Evolutionary conservation across 1,284 basidiomycete species (phyloP), one percentile per base, ranked within the genome.

Genomic region (Stereum hirsutum): DNA sequence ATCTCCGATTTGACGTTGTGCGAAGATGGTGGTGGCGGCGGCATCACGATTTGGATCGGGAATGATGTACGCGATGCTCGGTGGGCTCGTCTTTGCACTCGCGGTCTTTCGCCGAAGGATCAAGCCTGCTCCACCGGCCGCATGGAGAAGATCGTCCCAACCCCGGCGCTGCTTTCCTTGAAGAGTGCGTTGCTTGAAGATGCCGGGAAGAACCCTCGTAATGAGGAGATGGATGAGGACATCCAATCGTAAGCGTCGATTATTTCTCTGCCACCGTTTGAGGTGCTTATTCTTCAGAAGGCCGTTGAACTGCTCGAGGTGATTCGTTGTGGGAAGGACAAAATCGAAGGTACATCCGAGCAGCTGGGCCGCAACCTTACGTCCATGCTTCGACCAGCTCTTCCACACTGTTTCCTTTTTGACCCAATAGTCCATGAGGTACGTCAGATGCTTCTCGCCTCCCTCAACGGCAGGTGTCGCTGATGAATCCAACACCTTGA

Each of bases 251-350:
- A 64, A 52, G 1, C 58, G 49, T 8, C 45, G 45, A 2, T 62
- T 57, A 11, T 48, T 53, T 23, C 52, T 54, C 33, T 59, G 56
- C 51, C 50, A 57, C 17, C 48, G 46, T 0, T 30, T 48, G 2
- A 66, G 25, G 40, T 64, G 50, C 32, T 56, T 60, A 8, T 48
- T 32, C 47, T 68, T 67, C 2, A 68, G 48, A 4, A 59, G 41
- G 6, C 56, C 50, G 40, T 68, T 68, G 49, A 69, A 66, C 0
- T 61, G 58, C 44, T 69, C 63, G 0, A 68, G 57, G 44, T 66
- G 63, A 39, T 67, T 68, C 25, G 64, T 68, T 1, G 65, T 68
- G 0, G 61, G 53, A 17, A 65, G 40, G 6, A 67, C 54, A 10
- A 48, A 52, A 3, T 61, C 55, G 12, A 64, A 35, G 3, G 52